Evolutionary conservation across 169 alveolate species (phyloP).

Genomic region (Neospora caninum): DNA sequence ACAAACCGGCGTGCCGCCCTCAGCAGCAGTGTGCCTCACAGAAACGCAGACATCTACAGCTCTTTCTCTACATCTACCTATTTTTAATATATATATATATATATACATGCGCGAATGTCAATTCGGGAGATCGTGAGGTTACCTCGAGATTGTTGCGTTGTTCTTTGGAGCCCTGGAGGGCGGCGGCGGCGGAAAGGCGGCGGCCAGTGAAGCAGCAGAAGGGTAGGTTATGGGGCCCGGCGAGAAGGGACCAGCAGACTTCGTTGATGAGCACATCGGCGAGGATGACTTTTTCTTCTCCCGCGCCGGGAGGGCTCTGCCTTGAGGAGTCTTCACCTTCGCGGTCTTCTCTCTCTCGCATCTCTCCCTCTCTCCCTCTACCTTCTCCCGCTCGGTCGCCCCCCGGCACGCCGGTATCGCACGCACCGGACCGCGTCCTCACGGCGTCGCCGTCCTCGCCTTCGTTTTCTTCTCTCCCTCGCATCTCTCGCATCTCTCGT

Average conservation of each 20-base stretch:
- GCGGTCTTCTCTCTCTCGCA: neutral
- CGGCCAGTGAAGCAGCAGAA: slow-evolving; percentile 37
- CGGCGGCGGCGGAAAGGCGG: slow-evolving; percentile 14
- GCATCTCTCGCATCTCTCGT: neutral
- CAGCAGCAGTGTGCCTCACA: too few relatives aligned
- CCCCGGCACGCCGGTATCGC: neutral
- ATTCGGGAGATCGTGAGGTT: neutral
- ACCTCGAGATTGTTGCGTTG: slow-evolving; percentile 17
- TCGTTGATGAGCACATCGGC: slow-evolving; percentile 1
- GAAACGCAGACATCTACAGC: too few relatives aligned
- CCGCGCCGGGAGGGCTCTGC: neutral
- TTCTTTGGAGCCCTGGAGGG: neutral
- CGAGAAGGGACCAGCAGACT: slow-evolving; percentile 22
- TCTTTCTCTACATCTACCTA: too few relatives aligned
- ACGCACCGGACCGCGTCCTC: neutral
- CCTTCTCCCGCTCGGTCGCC: neutral
- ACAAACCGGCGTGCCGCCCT: too few relatives aligned
- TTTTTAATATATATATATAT: neutral
- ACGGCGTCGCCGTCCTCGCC: neutral
- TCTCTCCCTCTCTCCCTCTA: neutral
- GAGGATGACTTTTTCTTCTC: slow-evolving; percentile 4
- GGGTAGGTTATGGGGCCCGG: neutral
- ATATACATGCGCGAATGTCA: neutral
- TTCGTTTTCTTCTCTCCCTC: neutral
- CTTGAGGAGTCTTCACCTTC: neutral